Base-by-base conservation (phyloP, 139 green algal species). In the Medakamo hakoo region DNA sequence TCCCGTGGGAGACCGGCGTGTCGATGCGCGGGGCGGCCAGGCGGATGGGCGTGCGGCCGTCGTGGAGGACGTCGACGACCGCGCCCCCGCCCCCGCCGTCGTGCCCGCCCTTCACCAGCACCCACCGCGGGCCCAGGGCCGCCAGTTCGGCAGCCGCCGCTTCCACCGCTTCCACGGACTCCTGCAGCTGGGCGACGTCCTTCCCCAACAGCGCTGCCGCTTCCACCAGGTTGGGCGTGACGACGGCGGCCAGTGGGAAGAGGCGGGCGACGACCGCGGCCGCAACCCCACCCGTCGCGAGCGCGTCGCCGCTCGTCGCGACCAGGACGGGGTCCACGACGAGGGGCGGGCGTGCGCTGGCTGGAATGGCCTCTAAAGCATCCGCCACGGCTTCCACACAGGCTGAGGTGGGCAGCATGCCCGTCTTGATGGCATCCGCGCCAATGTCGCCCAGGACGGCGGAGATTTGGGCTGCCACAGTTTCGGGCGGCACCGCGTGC, bases 251-350 rank as follows among this genome's bases (percentile, higher is more conserved):
- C 58, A 94, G 68, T 0, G 89, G 90, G 19, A 95, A 66, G 49
- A 98, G 76, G 30, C 76, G 31, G 20, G 64, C 3, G 27, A 75
- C 64, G 25, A 94, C 62, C 0, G 77, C 83, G 3, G 65, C 56
- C 3, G 70, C 77, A 9, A 88, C 83, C n/a, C 77, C 72, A 21
- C 57, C 57, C 4, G 63, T 56, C 22, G 82, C 79, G 49, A 97
- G 80, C 0, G 64, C 30, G 55, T 92, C 76, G 9, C 91, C 91
- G 59, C 76, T 90, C 63, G 88, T 97, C 16, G 88, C 82, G 0
- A 97, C 78, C 68, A 97, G 73, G 24, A 97, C 91, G 4, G 91
- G 91, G 73, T 97, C 91, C 9, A 97, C 82, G 40, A 98, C 89
- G 71, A 96, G 57, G 23, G 29, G 61, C 5, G 58, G 49, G 9